phyloP scores from a whole-genome alignment of 2,329 filamentous ascomycete genomes.

The Aspergillus quadrilineatus region DNA sequence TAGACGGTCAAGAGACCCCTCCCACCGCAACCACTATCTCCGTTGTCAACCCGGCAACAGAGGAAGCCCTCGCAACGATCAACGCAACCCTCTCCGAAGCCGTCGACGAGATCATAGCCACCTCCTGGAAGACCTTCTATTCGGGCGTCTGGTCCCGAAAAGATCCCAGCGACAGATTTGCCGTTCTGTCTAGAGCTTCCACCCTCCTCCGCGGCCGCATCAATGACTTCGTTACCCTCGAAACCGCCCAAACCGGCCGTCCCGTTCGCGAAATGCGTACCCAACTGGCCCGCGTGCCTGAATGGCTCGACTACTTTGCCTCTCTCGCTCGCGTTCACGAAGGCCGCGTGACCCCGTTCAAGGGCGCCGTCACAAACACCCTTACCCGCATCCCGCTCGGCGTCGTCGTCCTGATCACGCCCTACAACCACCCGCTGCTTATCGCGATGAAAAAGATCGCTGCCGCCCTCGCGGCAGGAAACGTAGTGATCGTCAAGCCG shows the following conservation, averaged over 20 bases:
- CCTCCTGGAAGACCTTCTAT: conserved; percentile 41
- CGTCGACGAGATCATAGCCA: conserved; percentile 52
- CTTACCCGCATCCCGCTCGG: conserved; percentile 38
- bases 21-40: conserved; percentile 18
- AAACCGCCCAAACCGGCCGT: conserved; percentile 67
- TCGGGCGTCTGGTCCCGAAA: conserved; percentile 58
- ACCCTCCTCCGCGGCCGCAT: conserved; percentile 54
- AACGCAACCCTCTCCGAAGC: conserved; percentile 57
- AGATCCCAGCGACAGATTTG: conserved; percentile 58
- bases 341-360: conserved; percentile 64
- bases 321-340: conserved; percentile 66
- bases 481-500: conserved; percentile 41
- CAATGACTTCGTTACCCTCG: conserved; percentile 59
- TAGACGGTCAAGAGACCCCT: conserved; percentile 26
- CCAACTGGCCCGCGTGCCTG: conserved; percentile 58
- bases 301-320: conserved; percentile 71
- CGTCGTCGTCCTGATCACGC: conserved; percentile 42
- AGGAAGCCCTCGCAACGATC: conserved; percentile 38
- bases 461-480: conserved; percentile 42
- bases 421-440: conserved; percentile 41
- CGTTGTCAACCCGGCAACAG: conserved; percentile 34
- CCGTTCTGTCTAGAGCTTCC: conserved; percentile 62
- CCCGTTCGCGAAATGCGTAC: conserved; percentile 69
- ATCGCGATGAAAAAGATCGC: conserved; percentile 42
- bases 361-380: conserved; percentile 40